phyloP scores from a whole-genome alignment of 345 rosid genomes.

The thale cress (Arabidopsis thaliana) region TAIR10.1 NC_003076.8:17337501-17338000 shows the following conservation, averaged over 20 bases:
- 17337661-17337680: slow-evolving; percentile 45
- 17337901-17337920: slow-evolving; percentile 29
- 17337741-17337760: slow-evolving; percentile 44
- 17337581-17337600: neutral
- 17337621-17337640: neutral
- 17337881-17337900: neutral
- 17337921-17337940: slow-evolving; percentile 40
- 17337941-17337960: slow-evolving; percentile 43
- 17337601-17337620: neutral
- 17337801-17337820: slow-evolving; percentile 31
- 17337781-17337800: slow-evolving; percentile 39
- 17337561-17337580: neutral
- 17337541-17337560: neutral
- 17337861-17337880: neutral
- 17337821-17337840: neutral
- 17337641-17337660: slow-evolving; percentile 42
- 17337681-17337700: slow-evolving; percentile 41
- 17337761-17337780: slow-evolving; percentile 41
- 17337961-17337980: slow-evolving; percentile 38
- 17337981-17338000: slow-evolving; percentile 27
- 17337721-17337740: slow-evolving; percentile 41
- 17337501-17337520: no score
- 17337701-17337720: slow-evolving; percentile 46
- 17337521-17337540: no score
- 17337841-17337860: neutral